phyloP scores from a whole-genome alignment of 1,139 yeast species.

The Yamadazyma buinensis region DNA sequence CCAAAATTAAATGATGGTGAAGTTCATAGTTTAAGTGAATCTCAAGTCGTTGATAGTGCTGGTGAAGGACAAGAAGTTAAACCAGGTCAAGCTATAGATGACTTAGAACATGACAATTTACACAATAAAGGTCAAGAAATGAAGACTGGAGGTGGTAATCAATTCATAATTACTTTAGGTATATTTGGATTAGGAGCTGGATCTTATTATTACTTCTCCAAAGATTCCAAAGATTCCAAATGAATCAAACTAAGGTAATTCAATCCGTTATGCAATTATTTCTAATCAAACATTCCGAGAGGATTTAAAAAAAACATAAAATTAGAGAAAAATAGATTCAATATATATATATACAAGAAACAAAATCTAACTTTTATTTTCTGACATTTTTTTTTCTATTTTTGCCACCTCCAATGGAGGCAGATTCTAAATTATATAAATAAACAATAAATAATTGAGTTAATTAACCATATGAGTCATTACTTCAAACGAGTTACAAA shows the following conservation, averaged over 20 bases:
- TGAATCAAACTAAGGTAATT: no score
- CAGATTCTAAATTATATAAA: no score
- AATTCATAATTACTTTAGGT: constrained; percentile 16
- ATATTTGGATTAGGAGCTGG: constrained; percentile 25
- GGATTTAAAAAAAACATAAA: no score
- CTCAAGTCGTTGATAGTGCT: constrained; percentile 36
- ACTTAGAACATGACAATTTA: constrained; percentile 36
- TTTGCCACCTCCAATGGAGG: no score
- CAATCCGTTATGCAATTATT: no score
- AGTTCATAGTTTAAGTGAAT: constrained; percentile 35
- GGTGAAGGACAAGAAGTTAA: constrained; percentile 26
- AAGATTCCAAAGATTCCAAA: not conserved
- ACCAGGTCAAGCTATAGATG: constrained; percentile 31
- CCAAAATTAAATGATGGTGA: constrained; percentile 39
- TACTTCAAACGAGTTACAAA: not conserved
- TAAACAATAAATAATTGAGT: constrained; percentile 5
- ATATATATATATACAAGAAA: not conserved
- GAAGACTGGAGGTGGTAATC: constrained; percentile 5
- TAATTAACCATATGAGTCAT: not conserved
- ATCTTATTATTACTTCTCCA: constrained; percentile 11
- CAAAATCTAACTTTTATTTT: not conserved
- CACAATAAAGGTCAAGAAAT: constrained; percentile 16
- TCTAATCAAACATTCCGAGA: no score
- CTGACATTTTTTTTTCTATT: constrained; percentile 1
- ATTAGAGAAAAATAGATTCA: no score